A percentile compares a stretch with the other conserved stretches of the same genome.
Evolutionary conservation across 352 stramenopile genomes (phyloP).

Genomic region (Globisporangium iwayamae): DNA sequence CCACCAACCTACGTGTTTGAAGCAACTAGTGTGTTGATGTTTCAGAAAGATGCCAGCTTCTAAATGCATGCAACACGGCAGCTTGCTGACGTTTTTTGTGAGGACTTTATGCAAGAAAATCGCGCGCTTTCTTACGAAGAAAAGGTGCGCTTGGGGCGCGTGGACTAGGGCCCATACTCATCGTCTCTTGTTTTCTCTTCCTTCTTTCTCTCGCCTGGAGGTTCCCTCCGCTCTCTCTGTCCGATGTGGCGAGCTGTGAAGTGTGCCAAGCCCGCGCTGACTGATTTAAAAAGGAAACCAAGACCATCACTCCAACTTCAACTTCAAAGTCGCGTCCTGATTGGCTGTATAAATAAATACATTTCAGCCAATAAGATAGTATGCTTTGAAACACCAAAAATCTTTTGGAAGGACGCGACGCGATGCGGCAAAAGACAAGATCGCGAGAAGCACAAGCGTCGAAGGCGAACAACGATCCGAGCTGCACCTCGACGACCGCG

Average conservation of each 20-base stretch:
- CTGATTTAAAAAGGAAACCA: neutral
- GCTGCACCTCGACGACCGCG: neutral
- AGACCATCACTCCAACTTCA: constrained; percentile 15
- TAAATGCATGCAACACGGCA: no score
- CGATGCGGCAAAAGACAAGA: neutral
- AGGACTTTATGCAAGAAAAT: no score
- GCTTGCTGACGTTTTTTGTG: no score
- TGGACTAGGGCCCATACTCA: no score
- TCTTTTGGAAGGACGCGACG: neutral
- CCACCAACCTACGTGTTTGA: no score
- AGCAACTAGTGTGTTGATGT: no score
- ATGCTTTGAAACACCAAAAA: neutral
- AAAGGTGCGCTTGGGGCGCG: no score
- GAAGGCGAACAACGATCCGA: neutral
- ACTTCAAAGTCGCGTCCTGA: neutral
- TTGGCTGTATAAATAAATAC: neutral
- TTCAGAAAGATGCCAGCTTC: no score
- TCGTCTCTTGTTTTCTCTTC: neutral
- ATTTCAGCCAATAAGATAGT: constrained; percentile 1
- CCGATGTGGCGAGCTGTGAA: neutral
- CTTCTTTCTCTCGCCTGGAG: neutral
- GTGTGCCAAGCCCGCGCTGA: constrained; percentile 6
- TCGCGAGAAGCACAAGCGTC: neutral
- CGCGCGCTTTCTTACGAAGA: no score
- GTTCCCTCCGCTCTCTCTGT: neutral